Conservation (phyloP, 169 alveolate genomes). For the Amoebophrya sp. region DNA sequence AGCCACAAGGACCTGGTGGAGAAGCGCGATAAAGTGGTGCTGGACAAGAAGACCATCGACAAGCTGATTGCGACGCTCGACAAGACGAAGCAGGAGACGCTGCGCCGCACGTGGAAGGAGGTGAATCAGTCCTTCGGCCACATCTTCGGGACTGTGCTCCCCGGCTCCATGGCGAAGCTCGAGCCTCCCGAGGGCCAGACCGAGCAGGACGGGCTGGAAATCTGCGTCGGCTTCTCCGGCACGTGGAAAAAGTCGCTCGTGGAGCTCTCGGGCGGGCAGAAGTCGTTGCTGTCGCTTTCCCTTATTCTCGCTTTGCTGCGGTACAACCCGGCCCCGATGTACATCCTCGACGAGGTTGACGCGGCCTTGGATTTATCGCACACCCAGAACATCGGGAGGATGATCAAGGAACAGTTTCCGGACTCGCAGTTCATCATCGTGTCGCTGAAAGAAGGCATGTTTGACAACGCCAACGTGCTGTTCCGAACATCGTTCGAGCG, state of each 20-base stretch:
- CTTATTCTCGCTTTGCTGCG: constrained; percentile 87
- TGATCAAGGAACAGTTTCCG: constrained; percentile 92
- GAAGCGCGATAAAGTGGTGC: background rate
- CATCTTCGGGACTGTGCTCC: constrained; percentile 82
- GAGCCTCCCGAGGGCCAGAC: constrained; percentile 56
- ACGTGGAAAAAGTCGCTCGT: constrained; percentile 80
- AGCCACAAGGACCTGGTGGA: background rate
- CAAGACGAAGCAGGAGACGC: constrained; percentile 25
- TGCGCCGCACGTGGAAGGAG: constrained; percentile 48
- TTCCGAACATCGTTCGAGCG: constrained; percentile 44
- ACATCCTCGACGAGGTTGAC: constrained; percentile 98
- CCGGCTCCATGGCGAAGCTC: constrained; percentile 81
- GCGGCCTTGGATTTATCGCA: constrained; percentile 97
- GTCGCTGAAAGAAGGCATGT: constrained; percentile 94
- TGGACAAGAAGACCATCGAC: background rate
- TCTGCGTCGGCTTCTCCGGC: constrained; percentile 40
- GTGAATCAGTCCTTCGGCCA: constrained; percentile 77
- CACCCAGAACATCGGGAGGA: constrained; percentile 90
- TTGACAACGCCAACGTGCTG: constrained; percentile 91
- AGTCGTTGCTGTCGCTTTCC: constrained; percentile 90
- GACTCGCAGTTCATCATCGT: constrained; percentile 90
- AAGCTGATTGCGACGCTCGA: constrained; percentile 21
- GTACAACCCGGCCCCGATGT: constrained; percentile 92
- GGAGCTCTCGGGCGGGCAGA: constrained; percentile 50
- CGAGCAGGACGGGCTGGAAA: constrained; percentile 54